A percentile compares a stretch with the other conserved stretches of the same genome.
These are phyloP conservation scores for Diaporthe batatas DNA, from an alignment of 2,329 filamentous ascomycete genomes.

Conservation along the genomic window DNA sequence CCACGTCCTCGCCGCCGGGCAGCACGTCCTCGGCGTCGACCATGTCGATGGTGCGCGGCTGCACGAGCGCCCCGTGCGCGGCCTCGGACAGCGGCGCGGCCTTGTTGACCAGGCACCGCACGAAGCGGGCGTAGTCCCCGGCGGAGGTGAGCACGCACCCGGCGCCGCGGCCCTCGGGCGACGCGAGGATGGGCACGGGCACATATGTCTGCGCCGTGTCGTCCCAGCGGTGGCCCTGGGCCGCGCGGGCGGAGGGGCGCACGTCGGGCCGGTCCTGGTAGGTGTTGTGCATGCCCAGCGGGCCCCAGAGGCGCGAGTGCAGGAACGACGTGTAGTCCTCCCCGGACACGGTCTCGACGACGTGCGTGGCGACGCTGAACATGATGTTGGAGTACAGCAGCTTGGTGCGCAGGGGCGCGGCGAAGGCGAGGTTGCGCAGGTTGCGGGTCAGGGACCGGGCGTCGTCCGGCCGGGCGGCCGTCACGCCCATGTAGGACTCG, in stretches of 20 bases:
- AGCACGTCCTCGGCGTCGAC: neutral
- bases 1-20: neutral
- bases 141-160: constrained; percentile 14
- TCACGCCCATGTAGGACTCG: constrained; percentile 27
- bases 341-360: neutral
- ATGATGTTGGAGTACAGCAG: constrained; percentile 29
- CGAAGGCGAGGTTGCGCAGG: constrained; percentile 23
- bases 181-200: neutral
- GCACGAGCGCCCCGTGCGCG: constrained; percentile 1
- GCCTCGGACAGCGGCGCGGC: neutral
- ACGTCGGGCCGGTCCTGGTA: constrained; percentile 27
- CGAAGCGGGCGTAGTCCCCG: constrained; percentile 5
- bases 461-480: constrained; percentile 1
- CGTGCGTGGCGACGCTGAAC: constrained; percentile 17
- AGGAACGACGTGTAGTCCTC: constrained; percentile 6
- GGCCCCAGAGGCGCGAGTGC: constrained; percentile 10
- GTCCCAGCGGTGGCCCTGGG: constrained; percentile 11
- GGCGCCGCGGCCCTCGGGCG: constrained; percentile 9
- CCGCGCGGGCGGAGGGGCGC: neutral
- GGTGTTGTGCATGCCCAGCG: neutral
- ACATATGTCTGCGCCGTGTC: neutral
- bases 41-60: constrained; percentile 8
- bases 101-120: constrained; percentile 4
- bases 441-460: constrained; percentile 20
- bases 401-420: neutral